A percentile compares a stretch with the other conserved stretches of the same genome.
These are phyloP conservation scores for Mycocentrospora acerina DNA, from an alignment of 2,329 filamentous ascomycete genomes.

Conservation along the genomic window DNA sequence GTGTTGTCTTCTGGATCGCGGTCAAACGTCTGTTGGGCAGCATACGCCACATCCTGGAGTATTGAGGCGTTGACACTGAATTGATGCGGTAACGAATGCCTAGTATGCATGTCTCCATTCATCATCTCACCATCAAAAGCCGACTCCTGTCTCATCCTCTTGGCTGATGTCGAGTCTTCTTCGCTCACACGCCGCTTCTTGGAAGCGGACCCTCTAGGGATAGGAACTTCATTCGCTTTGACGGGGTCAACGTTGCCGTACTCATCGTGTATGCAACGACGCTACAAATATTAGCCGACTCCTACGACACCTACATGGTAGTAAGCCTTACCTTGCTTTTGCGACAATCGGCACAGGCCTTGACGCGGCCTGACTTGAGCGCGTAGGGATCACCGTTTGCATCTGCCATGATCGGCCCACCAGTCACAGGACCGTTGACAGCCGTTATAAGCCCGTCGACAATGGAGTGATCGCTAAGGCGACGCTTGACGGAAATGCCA, in stretches of 20 bases:
- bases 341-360: conserved; percentile 66
- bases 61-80: conserved; percentile 20
- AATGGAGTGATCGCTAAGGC: conserved; percentile 34
- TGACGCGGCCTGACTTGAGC: conserved; percentile 60
- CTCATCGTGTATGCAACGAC: conserved; percentile 67
- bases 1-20: conserved; percentile 23
- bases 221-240: conserved; percentile 62
- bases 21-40: conserved; percentile 30
- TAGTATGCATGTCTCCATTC: conserved; percentile 24
- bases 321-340: conserved; percentile 63
- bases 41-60: conserved; percentile 31
- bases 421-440: conserved; percentile 25
- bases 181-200: conserved; percentile 53
- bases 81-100: conserved; percentile 25
- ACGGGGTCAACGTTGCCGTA: conserved; percentile 64
- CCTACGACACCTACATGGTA: neutral
- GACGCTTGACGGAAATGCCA: conserved; percentile 36
- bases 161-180: conserved; percentile 22
- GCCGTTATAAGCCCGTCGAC: conserved; percentile 17
- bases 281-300: conserved; percentile 46
- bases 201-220: conserved; percentile 59
- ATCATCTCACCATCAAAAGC: conserved; percentile 23
- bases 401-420: conserved; percentile 36
- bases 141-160: conserved; percentile 33
- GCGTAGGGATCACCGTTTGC: conserved; percentile 43